These are phyloP conservation scores for Craspedostauros australis DNA, from an alignment of 108 stramenopile species.

Conservation along the genomic window DNA sequence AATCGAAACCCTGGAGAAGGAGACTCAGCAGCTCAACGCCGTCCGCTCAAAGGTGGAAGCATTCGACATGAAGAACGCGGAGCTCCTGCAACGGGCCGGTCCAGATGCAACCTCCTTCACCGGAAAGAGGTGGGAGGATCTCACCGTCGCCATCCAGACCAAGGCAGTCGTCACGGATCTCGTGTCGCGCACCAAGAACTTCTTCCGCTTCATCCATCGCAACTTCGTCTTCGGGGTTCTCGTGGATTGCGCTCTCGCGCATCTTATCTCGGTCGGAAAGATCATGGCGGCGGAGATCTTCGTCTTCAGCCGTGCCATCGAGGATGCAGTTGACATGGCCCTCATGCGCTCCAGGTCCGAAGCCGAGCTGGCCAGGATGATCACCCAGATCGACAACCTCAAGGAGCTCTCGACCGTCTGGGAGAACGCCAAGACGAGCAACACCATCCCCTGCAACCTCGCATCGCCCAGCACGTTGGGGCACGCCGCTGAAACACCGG, in stretches of 20 bases:
- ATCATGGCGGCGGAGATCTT: constrained; percentile 76
- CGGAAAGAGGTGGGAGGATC: constrained; percentile 59
- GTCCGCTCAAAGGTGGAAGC: constrained; percentile 77
- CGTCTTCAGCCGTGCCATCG: constrained; percentile 81
- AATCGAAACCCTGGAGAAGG: constrained; percentile 66
- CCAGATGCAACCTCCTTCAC: constrained; percentile 67
- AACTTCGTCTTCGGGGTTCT: constrained; percentile 77
- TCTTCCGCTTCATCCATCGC: constrained; percentile 73
- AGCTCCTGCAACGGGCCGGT: constrained; percentile 67
- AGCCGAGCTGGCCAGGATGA: constrained; percentile 76
- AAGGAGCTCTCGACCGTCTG: constrained; percentile 52
- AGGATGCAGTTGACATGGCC: constrained; percentile 79
- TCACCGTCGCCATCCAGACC: constrained; percentile 64
- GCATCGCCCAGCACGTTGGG: not conserved
- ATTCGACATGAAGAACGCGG: constrained; percentile 86
- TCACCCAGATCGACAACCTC: constrained; percentile 70
- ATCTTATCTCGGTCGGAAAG: constrained; percentile 63
- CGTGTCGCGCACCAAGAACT: constrained; percentile 52
- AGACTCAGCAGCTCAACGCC: constrained; percentile 46
- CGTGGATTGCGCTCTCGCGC: constrained; percentile 82
- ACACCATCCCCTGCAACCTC: constrained; percentile 56
- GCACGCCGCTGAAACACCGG: not conserved
- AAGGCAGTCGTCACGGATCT: constrained; percentile 53
- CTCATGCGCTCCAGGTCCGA: constrained; percentile 77
- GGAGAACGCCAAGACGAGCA: constrained; percentile 44